Conservation (phyloP, 1,284 basidiomycete genomes). For the Pyrrhoderma noxium region DNA sequence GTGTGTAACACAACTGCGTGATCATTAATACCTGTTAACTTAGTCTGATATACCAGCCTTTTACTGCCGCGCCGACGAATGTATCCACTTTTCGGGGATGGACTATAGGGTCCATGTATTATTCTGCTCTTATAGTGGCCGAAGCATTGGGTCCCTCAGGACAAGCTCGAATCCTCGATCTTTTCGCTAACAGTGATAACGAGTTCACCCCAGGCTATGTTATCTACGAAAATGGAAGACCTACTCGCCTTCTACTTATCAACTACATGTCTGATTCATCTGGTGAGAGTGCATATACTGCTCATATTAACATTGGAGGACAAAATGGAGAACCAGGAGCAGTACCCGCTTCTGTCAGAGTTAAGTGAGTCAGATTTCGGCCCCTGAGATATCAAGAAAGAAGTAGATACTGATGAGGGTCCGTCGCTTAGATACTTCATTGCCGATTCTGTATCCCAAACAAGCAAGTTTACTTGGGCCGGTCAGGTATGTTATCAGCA, state of each 20-base stretch:
- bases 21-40: not conserved
- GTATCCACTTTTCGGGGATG: slow-evolving; percentile 49
- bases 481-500: slow-evolving; percentile 34
- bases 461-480: slow-evolving; percentile 65
- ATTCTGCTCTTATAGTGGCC: slow-evolving; percentile 59
- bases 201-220: slow-evolving; percentile 63
- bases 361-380: slow-evolving; percentile 39
- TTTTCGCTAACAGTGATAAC: slow-evolving; percentile 41
- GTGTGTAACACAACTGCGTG: slow-evolving; percentile 30
- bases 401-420: slow-evolving; percentile 1
- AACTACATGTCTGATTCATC: slow-evolving; percentile 56
- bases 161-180: slow-evolving; percentile 51
- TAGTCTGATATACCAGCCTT: slow-evolving; percentile 20
- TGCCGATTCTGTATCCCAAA: slow-evolving; percentile 32
- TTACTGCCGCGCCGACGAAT: slow-evolving; percentile 52
- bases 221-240: slow-evolving; percentile 56
- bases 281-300: slow-evolving; percentile 45
- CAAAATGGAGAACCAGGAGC: slow-evolving; percentile 29
- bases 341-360: slow-evolving; percentile 40
- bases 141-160: slow-evolving; percentile 61
- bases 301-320: slow-evolving; percentile 38
- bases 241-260: slow-evolving; percentile 55
- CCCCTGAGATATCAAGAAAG: not conserved
- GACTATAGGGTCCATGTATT: slow-evolving; percentile 64
- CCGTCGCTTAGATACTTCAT: slow-evolving; percentile 31